Percentiles rank a stretch among this genome's conserved stretches.
Conservation (phyloP, 768 basidiomycete genomes). For the Trametes villosa region DNA sequence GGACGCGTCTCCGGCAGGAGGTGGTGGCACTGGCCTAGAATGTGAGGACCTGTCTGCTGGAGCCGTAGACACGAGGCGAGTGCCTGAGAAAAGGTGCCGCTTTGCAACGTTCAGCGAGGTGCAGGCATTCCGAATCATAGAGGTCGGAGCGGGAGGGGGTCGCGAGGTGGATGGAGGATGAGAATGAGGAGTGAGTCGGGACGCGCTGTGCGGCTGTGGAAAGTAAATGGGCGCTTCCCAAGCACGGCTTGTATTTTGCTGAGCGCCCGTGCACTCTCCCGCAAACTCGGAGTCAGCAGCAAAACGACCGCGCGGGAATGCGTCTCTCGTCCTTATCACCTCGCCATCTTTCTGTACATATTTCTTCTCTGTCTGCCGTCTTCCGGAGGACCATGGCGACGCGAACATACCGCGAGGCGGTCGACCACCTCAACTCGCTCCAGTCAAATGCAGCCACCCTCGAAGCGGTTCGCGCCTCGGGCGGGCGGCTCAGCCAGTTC, state of each 20-base stretch:
- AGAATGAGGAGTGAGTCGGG: neutral
- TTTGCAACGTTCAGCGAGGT: slow-evolving; percentile 1
- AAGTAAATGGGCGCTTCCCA: neutral
- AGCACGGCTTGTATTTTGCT: slow-evolving; percentile 1
- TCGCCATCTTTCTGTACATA: slow-evolving; percentile 20
- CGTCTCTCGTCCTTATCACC: slow-evolving; percentile 10
- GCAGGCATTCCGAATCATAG: slow-evolving; percentile 17
- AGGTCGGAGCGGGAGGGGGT: neutral
- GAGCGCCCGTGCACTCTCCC: neutral
- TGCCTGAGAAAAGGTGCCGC: neutral
- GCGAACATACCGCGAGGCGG: slow-evolving; percentile 72
- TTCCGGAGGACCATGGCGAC: slow-evolving; percentile 55
- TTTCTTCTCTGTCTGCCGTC: slow-evolving; percentile 3
- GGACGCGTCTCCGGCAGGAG: neutral
- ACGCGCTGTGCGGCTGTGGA: neutral
- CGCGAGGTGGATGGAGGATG: neutral
- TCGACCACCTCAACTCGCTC: slow-evolving; percentile 73
- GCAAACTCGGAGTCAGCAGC: neutral
- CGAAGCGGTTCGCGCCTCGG: slow-evolving; percentile 78
- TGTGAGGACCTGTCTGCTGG: neutral
- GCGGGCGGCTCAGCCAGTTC: slow-evolving; percentile 57
- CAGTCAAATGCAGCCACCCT: slow-evolving; percentile 95
- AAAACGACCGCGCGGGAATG: slow-evolving; percentile 6
- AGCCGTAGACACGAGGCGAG: neutral
- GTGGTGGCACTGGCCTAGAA: neutral